Evolutionary conservation across 257 asterid genomes (phyloP).

Genomic region (Salvia rosmarinus): DNA sequence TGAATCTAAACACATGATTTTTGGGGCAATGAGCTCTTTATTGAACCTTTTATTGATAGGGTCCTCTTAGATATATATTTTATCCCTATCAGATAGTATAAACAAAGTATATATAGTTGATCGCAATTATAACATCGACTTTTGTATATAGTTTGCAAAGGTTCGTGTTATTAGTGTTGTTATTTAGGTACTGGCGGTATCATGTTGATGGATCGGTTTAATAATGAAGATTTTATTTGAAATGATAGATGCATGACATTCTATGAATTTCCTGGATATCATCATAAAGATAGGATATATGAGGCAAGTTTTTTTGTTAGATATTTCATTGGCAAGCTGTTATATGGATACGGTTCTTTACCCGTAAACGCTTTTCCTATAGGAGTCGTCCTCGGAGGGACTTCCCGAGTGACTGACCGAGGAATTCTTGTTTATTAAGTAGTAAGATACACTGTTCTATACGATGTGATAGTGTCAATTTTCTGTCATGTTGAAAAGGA

Average conservation of each 20-base stretch:
- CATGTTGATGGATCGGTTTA: conserved; percentile 16
- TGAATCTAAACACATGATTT: too few species aligned
- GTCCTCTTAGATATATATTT: too few species aligned
- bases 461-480: background rate
- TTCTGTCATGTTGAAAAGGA: background rate
- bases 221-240: conserved; percentile 22
- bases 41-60: too few species aligned
- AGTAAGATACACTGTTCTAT: background rate
- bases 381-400: too few species aligned
- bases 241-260: background rate
- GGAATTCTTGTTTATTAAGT: too few species aligned
- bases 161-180: background rate
- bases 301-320: conserved; percentile 6
- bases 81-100: too few species aligned
- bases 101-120: too few species aligned
- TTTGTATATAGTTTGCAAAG: background rate
- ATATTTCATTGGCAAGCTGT: conserved; percentile 21
- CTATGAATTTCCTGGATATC: background rate
- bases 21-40: too few species aligned
- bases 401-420: too few species aligned
- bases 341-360: too few species aligned
- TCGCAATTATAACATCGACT: background rate
- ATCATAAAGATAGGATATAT: background rate
- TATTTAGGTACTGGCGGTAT: background rate
- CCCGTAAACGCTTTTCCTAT: too few species aligned